Evolutionary conservation across 2,329 filamentous ascomycete species (phyloP).

Genomic region (Ceratocystis papillata): DNA sequence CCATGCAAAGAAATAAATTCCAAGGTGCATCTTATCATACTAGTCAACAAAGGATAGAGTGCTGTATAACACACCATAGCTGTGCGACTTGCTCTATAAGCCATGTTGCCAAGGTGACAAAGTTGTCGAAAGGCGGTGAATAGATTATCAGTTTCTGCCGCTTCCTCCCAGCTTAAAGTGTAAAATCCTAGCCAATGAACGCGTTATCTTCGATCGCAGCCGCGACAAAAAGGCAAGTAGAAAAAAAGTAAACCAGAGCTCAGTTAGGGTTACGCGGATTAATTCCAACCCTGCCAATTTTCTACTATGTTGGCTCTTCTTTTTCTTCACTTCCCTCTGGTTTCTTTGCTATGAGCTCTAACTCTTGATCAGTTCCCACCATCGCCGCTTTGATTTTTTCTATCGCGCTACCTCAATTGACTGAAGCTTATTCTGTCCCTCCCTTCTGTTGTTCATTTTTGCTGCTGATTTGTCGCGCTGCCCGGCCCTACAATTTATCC

Average conservation of each 20-base stretch:
- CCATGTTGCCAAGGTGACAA: slow-evolving; percentile 9
- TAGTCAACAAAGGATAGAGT: too few relatives aligned
- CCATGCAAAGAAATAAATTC: too few relatives aligned
- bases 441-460: neutral
- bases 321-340: slow-evolving; percentile 1
- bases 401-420: neutral
- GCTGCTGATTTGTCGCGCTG: neutral
- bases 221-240: neutral
- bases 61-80: too few relatives aligned
- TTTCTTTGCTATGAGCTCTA: too few relatives aligned
- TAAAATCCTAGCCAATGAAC: neutral
- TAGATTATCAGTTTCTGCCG: slow-evolving; percentile 12
- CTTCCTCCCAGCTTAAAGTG: slow-evolving; percentile 19
- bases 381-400: neutral
- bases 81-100: neutral
- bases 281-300: neutral
- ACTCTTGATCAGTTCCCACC: neutral
- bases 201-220: neutral
- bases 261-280: neutral
- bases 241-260: neutral
- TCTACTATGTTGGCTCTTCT: slow-evolving; percentile 1
- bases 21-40: too few relatives aligned
- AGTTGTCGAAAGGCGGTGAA: slow-evolving; percentile 16
- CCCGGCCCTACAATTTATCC: neutral
- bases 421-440: neutral